Base-by-base conservation (phyloP, 2,329 filamentous ascomycete species). In the Aureobasidium mangrovei region DNA sequence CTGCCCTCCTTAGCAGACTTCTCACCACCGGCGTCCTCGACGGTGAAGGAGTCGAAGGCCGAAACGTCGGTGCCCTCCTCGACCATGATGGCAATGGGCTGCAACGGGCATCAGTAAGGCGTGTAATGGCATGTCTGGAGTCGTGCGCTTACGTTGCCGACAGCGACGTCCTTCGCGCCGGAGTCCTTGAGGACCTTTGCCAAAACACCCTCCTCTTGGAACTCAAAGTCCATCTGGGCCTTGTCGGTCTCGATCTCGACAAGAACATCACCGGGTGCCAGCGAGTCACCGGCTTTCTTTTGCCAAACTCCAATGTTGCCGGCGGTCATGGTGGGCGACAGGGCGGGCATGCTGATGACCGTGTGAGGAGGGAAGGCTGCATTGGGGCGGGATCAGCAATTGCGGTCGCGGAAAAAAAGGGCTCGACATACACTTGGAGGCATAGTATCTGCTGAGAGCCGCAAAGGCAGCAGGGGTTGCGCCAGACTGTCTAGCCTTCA, bases 211-310 rank as follows among this genome's bases (percentile, higher is more conserved):
- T 97, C 93, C 68, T 98, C 93, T 75, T 98, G 93, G 75, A 95
- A 97, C 75, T 98, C 93, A 71, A 98, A 97, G 78, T 98, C 93
- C 93, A 98, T 98, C 78, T 97, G 93, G 61, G 93, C 93, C 81
- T 98, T 98, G 76, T 98, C 93, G 65, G 93, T 98, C 81, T 98
- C 93, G 47, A 60, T 60, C 79, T 95, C 91, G 63, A 95, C 91
- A 63, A 98, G 77, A 44, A 98, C 93, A 70, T 98, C 93, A 70
- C 93, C 93, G 51, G 94, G 91, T 56, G 82, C 77, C 71, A 98
- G 84, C 59, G 77, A 68, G 72, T 98, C 93, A 69, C 93, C 93
- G 62, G 84, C 79, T 78, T 96, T 94, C 82, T 97, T 98, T 78
- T 97, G 89, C 93, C 93, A 98, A 60, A 84, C 77, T 65, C 93